Percentiles rank a stretch among this genome's conserved stretches.
Evolutionary conservation across 495 filamentous ascomycete genomes (phyloP).

Genomic region (Penicillium pulvis): DNA sequence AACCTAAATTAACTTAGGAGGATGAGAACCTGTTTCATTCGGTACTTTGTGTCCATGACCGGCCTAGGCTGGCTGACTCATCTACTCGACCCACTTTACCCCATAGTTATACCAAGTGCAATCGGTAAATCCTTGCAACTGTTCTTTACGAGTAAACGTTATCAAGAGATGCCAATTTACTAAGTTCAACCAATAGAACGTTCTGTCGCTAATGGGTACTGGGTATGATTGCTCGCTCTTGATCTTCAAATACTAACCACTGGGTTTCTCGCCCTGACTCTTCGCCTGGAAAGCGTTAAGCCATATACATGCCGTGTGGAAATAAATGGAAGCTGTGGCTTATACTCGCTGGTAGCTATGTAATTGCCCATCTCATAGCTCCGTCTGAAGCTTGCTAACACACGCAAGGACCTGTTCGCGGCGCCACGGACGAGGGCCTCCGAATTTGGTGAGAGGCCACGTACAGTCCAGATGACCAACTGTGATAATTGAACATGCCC

Average conservation of each 20-base stretch:
- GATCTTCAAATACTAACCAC: not conserved
- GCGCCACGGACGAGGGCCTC: slow-evolving; percentile 4
- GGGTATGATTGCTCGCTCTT: not conserved
- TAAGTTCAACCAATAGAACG: no score
- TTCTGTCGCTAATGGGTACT: not conserved
- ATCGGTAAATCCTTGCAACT: no score
- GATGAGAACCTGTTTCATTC: no score
- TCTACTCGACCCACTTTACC: not conserved
- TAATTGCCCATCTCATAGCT: slow-evolving; percentile 6
- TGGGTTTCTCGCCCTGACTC: slow-evolving; percentile 26
- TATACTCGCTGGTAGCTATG: slow-evolving; percentile 16
- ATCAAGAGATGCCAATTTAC: not conserved
- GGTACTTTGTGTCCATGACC: no score
- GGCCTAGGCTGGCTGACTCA: not conserved
- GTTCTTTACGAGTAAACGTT: no score
- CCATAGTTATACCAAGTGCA: not conserved
- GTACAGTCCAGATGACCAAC: slow-evolving; percentile 16
- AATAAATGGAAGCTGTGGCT: not conserved
- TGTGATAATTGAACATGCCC: slow-evolving; percentile 12
- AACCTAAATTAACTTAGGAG: not conserved
- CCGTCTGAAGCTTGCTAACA: slow-evolving; percentile 11
- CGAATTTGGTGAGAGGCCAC: slow-evolving; percentile 10
- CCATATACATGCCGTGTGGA: not conserved
- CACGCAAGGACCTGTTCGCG: slow-evolving; percentile 10
- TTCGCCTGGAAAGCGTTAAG: slow-evolving; percentile 8